phyloP scores from a whole-genome alignment of 768 basidiomycete species.

The Lactarius deliciosus region DNA sequence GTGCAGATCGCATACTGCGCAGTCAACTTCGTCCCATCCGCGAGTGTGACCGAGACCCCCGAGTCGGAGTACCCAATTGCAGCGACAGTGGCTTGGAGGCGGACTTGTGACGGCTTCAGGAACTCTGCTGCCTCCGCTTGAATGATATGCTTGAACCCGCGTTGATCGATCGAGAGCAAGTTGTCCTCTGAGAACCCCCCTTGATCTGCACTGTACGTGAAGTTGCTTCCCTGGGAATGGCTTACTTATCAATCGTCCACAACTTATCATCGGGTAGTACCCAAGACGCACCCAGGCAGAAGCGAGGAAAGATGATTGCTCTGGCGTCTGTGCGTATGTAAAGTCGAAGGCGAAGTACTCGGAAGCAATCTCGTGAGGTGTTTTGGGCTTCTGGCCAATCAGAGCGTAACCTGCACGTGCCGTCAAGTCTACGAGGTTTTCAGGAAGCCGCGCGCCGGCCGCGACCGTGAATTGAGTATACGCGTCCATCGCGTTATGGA shows the following conservation, averaged over 20 bases:
- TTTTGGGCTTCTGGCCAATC: constrained; percentile 45
- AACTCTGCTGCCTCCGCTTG: constrained; percentile 57
- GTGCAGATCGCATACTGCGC: constrained; percentile 41
- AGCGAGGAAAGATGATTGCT: constrained; percentile 54
- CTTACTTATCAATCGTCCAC: neutral
- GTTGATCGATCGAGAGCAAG: constrained; percentile 46
- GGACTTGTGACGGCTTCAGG: constrained; percentile 44
- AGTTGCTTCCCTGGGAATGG: constrained; percentile 54
- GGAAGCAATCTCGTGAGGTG: constrained; percentile 47
- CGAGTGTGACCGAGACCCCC: constrained; percentile 50
- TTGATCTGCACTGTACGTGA: constrained; percentile 40
- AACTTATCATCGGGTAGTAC: neutral
- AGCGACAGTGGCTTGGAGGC: constrained; percentile 51
- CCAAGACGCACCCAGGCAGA: constrained; percentile 49
- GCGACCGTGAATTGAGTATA: constrained; percentile 41
- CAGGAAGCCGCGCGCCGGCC: constrained; percentile 45
- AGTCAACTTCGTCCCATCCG: constrained; percentile 35
- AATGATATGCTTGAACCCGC: constrained; percentile 58
- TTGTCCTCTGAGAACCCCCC: constrained; percentile 60
- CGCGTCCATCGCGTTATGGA: constrained; percentile 41
- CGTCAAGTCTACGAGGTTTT: constrained; percentile 48
- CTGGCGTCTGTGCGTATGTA: constrained; percentile 56
- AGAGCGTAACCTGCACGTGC: constrained; percentile 51
- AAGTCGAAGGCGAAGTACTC: constrained; percentile 56
- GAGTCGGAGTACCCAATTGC: constrained; percentile 42